A percentile compares a stretch with the other conserved stretches of the same genome.
Evolutionary conservation across 2,329 filamentous ascomycete genomes (phyloP).

Genomic region (Calonectria ilicicola): DNA sequence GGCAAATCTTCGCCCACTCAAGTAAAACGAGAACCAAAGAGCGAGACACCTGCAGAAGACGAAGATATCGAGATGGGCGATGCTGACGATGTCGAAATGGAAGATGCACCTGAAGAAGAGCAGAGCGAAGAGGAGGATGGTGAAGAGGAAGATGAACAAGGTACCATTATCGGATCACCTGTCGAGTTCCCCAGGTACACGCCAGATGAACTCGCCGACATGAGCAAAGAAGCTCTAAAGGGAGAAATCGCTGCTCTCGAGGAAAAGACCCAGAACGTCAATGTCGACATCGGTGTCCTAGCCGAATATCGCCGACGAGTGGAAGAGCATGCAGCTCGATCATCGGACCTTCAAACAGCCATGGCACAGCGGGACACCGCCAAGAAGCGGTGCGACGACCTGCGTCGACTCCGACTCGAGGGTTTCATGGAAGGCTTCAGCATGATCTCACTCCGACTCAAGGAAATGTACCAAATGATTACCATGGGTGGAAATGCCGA

Average conservation of each 20-base stretch:
- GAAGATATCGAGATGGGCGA: constrained; percentile 50
- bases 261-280: constrained; percentile 83
- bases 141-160: constrained; percentile 41
- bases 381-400: constrained; percentile 92
- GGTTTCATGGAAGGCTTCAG: constrained; percentile 99
- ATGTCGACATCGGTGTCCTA: constrained; percentile 89
- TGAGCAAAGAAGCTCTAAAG: constrained; percentile 72
- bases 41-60: constrained; percentile 36
- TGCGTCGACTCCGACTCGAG: constrained; percentile 89
- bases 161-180: constrained; percentile 46
- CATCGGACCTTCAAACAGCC: constrained; percentile 85
- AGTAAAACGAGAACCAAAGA: constrained; percentile 41
- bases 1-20: constrained; percentile 49
- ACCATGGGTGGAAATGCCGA: constrained; percentile 99
- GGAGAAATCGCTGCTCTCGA: constrained; percentile 72
- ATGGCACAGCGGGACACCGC: constrained; percentile 83
- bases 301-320: constrained; percentile 89
- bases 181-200: constrained; percentile 83
- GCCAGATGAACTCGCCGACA: constrained; percentile 74
- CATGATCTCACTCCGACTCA: constrained; percentile 91
- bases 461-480: constrained; percentile 99
- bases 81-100: constrained; percentile 46
- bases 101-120: constrained; percentile 45
- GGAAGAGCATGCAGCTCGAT: constrained; percentile 83
- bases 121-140: constrained; percentile 42